These are phyloP conservation scores for Crithidia fasciculata DNA, from an alignment of 208 protist genomes.

Conservation along the genomic window DNA sequence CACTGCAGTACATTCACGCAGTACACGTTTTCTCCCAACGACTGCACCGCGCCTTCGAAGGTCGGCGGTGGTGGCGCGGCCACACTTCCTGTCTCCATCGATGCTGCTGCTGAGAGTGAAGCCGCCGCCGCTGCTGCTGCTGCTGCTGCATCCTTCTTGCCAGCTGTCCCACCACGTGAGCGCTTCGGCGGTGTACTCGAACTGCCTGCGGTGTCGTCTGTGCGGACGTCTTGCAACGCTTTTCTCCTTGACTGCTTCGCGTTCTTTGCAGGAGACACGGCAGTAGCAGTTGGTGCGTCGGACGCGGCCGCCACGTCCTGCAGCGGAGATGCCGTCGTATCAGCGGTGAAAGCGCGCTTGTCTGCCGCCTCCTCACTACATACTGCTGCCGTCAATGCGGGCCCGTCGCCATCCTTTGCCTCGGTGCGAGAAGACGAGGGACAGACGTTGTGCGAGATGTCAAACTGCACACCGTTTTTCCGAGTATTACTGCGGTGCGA, in stretches of 20 bases:
- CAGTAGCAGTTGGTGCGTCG: too few relatives aligned
- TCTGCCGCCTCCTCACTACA: too few relatives aligned
- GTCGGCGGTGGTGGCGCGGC: neutral
- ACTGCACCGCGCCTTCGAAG: neutral
- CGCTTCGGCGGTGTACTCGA: too few relatives aligned
- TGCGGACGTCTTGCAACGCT: neutral
- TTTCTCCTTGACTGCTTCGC: too few relatives aligned
- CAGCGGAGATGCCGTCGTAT: too few relatives aligned
- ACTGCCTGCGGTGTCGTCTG: neutral
- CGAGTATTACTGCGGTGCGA: neutral
- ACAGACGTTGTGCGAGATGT: neutral
- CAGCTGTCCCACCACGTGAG: too few relatives aligned
- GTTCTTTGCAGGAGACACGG: too few relatives aligned
- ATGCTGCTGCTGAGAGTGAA: neutral
- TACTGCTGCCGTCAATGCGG: too few relatives aligned
- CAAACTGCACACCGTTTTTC: neutral
- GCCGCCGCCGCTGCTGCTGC: neutral
- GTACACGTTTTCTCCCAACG: conserved; percentile 29
- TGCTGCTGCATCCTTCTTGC: neutral
- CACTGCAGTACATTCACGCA: conserved; percentile 14
- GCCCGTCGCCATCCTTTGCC: too few relatives aligned
- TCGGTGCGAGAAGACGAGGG: too few relatives aligned
- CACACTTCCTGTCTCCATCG: neutral
- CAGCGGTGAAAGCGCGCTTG: too few relatives aligned
- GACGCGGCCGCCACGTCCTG: too few relatives aligned